Conservation (phyloP, 306 rosid genomes). For the Medicago lupulina region DNA sequence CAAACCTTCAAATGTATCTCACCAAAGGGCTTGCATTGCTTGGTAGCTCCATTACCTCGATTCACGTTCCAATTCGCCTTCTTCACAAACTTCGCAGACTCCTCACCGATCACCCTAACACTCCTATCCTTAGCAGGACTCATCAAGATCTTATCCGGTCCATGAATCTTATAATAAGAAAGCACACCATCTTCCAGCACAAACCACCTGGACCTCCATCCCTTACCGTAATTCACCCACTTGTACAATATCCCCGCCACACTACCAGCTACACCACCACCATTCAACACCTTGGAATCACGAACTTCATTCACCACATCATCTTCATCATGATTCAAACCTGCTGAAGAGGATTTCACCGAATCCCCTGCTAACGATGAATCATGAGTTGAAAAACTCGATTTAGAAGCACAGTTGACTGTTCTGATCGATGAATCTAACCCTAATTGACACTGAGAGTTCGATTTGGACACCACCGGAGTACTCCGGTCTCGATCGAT, state of each 20-base stretch:
- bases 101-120: conserved; percentile 88
- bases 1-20: conserved; percentile 97
- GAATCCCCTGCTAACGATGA: conserved; percentile 62
- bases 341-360: conserved; percentile 51
- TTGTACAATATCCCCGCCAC: conserved; percentile 91
- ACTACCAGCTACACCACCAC: conserved; percentile 60
- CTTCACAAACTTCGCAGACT: conserved; percentile 69
- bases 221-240: conserved; percentile 99
- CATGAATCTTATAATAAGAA: conserved; percentile 95
- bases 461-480: conserved; percentile 55
- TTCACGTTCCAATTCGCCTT: conserved; percentile 78
- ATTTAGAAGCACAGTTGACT: conserved; percentile 59
- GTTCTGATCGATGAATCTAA: conserved; percentile 60
- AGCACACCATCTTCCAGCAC: conserved; percentile 94
- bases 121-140: conserved; percentile 83
- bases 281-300: conserved; percentile 68
- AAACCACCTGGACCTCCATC: conserved; percentile 98
- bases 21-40: conserved; percentile 91
- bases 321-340: conserved; percentile 51
- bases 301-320: conserved; percentile 52
- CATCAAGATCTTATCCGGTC: conserved; percentile 91
- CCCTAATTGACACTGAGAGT: conserved; percentile 63
- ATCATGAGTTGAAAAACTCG: conserved; percentile 66
- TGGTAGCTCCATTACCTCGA: conserved; percentile 43
- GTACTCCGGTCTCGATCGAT: conserved; percentile 83